Evolutionary conservation across 2,329 filamentous ascomycete genomes (phyloP), one percentile per base, ranked within the genome.

Genomic region (Fusarium humuli): DNA sequence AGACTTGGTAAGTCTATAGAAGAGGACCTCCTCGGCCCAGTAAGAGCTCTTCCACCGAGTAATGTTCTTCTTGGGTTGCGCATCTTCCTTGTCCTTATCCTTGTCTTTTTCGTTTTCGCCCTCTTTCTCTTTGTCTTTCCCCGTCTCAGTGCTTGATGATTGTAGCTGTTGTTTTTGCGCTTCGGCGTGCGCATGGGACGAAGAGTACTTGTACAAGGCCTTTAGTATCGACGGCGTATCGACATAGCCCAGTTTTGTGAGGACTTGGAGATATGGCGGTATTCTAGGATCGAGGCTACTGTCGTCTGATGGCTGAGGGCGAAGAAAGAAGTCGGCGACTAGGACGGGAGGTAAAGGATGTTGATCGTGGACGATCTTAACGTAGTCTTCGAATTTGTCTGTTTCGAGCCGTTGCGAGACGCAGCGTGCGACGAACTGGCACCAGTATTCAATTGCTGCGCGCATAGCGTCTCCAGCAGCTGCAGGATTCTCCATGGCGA

Each of bases 1-100:
- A 0, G 91, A 92, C 80, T 97, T 97, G 4, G 94, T 93, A 53
- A 99, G 94, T 6, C 94, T 90, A 79, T 97, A 97, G 76, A 98
- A 91, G 80, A 98, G 93, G 53, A 96, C 91, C 81, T 98, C 97
- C 78, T 99, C 96, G 1, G 91, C 79, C 64, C 82, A 82, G 68
- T 87, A 89, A 2, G 88, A 90, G 77, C 80, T 86, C 54, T 78
- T 81, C 88, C 88, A 91, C 65, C 84, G 78, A 30, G 77, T 73
- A 7, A 71, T 60, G 1, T 40, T 58, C 25, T 65, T 23, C 16
- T 73, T 65, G 14, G 57, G 61, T 22, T 76, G 66, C 16, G 73
- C 45, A 12, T 71, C 65, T 56, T 72, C 71, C 10, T 67, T 53
- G 7, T 52, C 65, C n/a, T 76, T 73, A 3, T 74, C 70, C 18